Percentiles rank a stretch among this genome's conserved stretches.
Evolutionary conservation across 2,329 filamentous ascomycete species (phyloP).

Genomic region (Cercospora sojina): DNA sequence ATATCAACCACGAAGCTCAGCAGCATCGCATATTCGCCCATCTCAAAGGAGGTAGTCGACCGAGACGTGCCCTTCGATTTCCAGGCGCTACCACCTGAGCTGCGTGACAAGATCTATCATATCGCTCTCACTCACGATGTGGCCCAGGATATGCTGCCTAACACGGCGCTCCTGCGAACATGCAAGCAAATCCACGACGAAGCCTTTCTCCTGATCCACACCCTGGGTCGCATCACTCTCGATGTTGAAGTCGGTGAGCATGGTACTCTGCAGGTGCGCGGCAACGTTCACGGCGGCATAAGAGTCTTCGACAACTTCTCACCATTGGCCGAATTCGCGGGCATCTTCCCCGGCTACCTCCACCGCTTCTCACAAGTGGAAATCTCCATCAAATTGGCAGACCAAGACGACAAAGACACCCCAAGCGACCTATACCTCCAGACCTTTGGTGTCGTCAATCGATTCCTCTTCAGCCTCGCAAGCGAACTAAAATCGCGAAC

Average conservation of each 20-base stretch:
- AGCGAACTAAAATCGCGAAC: not conserved
- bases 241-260: not conserved
- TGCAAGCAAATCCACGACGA: not conserved
- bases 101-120: not conserved
- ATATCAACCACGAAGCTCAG: not conserved
- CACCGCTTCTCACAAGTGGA: not conserved
- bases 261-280: not conserved
- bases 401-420: not conserved
- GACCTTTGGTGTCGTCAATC: not conserved
- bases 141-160: not conserved
- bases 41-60: not conserved
- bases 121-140: not conserved
- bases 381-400: not conserved
- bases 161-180: not conserved
- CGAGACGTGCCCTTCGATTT: not conserved
- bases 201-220: not conserved
- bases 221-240: not conserved
- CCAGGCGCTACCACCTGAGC: not conserved
- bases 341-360: not conserved
- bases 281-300: not conserved
- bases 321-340: not conserved
- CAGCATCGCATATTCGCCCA: not conserved
- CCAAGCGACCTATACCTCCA: not conserved
- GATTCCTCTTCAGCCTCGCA: not conserved
- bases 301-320: not conserved